Evolutionary conservation across 2,329 filamentous ascomycete genomes (phyloP), one percentile per base, ranked within the genome.

Genomic region (Myriosclerotinia duriaeana): DNA sequence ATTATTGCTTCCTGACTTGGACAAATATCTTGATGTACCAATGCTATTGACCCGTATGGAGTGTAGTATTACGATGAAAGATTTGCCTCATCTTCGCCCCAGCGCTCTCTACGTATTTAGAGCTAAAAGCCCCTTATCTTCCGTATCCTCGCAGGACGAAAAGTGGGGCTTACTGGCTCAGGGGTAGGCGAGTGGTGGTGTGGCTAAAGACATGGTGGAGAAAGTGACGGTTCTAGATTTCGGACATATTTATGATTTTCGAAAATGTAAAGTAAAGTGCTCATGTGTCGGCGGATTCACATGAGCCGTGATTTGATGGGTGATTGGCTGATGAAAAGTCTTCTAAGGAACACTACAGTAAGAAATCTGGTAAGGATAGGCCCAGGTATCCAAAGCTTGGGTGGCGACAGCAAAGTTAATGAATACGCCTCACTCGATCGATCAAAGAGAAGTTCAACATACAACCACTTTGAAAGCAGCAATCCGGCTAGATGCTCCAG

Each of bases 1-100:
- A 40, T 8, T 26, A 2, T 6, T 40, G 6, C n/a, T 17, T 52
- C 36, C 48, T 74, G 65, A 56, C 65, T 64, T 61, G 61, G 9
- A 42, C 64, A 20, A 60, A 48, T 17, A 72, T 75, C 0, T 72
- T 75, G 6, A 71, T 74, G 17, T 76, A 67, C 42, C 85, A 85
- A 1, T 87, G 92, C 75, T 93, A 92, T 78, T 84, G 88, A 2
- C 80, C 87, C 50, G 90, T 92, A 72, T 82, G 85, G 17, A 77
- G 80, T 53, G 14, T 36, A 48, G 20, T 22, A 77, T 78, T 62
- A 86, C 87, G 2, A 84, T 88, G 67, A 71, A 74, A 2, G 80
- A 83, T 60, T 80, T 94, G 3, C 83, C 84, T 0, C 75, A 83
- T 66, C 75, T 94, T 17, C 83, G 88, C 0, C 89, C 90, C 0